Evolutionary conservation across 2,329 filamentous ascomycete genomes (phyloP), one percentile per base, ranked within the genome.

Genomic region (Aspergillus luchuensis): DNA sequence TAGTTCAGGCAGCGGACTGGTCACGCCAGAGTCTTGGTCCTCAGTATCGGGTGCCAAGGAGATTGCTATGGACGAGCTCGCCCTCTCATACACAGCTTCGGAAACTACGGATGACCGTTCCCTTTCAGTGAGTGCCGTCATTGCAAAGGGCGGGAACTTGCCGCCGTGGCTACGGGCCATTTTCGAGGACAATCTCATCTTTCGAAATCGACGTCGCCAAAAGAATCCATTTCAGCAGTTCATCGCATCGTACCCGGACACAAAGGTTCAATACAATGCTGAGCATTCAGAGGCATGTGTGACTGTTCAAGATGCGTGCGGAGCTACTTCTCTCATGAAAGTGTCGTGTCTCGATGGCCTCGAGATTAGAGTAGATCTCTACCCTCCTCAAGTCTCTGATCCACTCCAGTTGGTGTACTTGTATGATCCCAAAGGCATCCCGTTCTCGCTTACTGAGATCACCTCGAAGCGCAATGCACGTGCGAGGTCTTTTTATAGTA

Each of bases 401-500:
- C 93, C 63, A 89, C 87, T 54, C 86, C 92, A 67, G 88, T 85
- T 98, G 60, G 86, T 87, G 72, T 97, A 97, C 80, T 90, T 84
- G 5, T 98, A 97, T 79, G 89, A 91, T 72, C 92, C 92, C 1
- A 91, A 97, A 76, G 89, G 90, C 59, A 92, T 92, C 21, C 96
- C 96, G 72, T 91, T 93, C 17, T 91, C 92, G 15, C 95, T 98
- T 65, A 89, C 89, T 61, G 94, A 98, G 77, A 89, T 97, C 62
- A 98, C 97, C 92, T 85, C 92, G 21, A 87, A 86, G 50, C 91
- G 95, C 70, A 98, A 97, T 74, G 92, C 97, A 73, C 89, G 91
- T 63, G 97, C 97, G 83, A 97, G 97, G 82, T 90, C 95, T 76
- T 98, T 98, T 75, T 98, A 98, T 83, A 97, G 94, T 87, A 87